Evolutionary conservation across 2,329 filamentous ascomycete genomes (phyloP).

Genomic region (Neonectria faginata): DNA sequence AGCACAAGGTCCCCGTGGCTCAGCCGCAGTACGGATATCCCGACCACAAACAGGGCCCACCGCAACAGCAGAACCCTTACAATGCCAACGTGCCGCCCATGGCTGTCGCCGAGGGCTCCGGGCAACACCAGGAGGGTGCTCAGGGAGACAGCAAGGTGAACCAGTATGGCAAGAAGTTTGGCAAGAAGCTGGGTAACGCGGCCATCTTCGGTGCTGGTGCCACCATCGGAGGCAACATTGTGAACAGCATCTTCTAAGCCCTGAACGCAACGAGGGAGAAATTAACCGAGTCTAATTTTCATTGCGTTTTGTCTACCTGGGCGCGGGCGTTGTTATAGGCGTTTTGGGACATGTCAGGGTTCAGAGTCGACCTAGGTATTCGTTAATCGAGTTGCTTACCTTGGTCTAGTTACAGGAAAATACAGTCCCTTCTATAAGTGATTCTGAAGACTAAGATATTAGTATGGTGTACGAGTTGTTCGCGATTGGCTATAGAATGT

Average conservation of each 20-base stretch:
- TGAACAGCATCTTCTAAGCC: slow-evolving; percentile 86
- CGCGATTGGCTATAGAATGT: neutral
- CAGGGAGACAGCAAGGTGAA: slow-evolving; percentile 70
- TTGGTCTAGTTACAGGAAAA: neutral
- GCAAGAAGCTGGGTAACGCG: slow-evolving; percentile 85
- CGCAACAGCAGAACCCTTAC: slow-evolving; percentile 69
- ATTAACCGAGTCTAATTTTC: neutral
- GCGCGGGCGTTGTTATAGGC: slow-evolving; percentile 27
- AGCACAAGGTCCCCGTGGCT: slow-evolving; percentile 57
- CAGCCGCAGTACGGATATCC: slow-evolving; percentile 56
- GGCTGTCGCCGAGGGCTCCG: slow-evolving; percentile 73
- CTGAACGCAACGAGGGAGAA: neutral
- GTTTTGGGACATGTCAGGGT: slow-evolving; percentile 29
- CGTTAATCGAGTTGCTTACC: slow-evolving; percentile 3
- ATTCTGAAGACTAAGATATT: neutral
- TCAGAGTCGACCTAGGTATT: slow-evolving; percentile 21
- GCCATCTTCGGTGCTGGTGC: slow-evolving; percentile 95
- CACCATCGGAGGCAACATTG: slow-evolving; percentile 88
- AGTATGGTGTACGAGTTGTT: neutral
- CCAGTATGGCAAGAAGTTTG: slow-evolving; percentile 91
- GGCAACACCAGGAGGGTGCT: slow-evolving; percentile 54
- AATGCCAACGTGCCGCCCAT: slow-evolving; percentile 79
- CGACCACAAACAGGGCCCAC: slow-evolving; percentile 55
- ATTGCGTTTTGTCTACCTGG: slow-evolving; percentile 10
- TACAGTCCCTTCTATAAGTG: neutral